Evolutionary conservation across 2,329 filamentous ascomycete species (phyloP).

Genomic region (Teratosphaeria epicoccoides): DNA sequence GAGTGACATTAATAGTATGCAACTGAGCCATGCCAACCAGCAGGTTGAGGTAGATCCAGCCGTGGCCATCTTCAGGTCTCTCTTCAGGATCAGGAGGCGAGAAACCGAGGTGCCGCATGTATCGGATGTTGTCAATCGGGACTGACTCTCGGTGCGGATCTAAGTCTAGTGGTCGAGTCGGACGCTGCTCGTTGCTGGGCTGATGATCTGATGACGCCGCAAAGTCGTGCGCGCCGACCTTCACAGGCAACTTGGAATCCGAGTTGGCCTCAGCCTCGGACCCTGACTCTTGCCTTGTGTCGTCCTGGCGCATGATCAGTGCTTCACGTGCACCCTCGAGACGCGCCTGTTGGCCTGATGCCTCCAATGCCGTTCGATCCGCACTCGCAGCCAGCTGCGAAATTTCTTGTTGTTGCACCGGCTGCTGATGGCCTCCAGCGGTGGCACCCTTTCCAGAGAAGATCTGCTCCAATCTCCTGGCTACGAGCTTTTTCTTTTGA

Average conservation of each 20-base stretch:
- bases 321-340: conserved; percentile 38
- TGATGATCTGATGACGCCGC: conserved; percentile 6
- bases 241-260: not conserved
- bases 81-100: conserved; percentile 46
- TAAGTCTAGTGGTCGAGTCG: conserved; percentile 64
- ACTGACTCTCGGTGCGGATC: conserved; percentile 68
- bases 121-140: conserved; percentile 67
- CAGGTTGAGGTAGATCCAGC: conserved; percentile 75
- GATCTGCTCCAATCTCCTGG: conserved; percentile 65
- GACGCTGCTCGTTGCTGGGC: conserved; percentile 52
- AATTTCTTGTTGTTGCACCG: conserved; percentile 47
- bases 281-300: conserved; percentile 6
- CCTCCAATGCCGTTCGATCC: conserved; percentile 33
- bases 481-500: conserved; percentile 66
- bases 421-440: conserved; percentile 37
- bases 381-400: conserved; percentile 43
- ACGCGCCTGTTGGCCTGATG: conserved; percentile 24
- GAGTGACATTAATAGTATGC: conserved; percentile 73
- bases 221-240: conserved; percentile 8
- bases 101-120: conserved; percentile 64
- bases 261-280: not conserved
- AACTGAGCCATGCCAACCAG: conserved; percentile 73
- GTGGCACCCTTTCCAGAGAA: conserved; percentile 59
- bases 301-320: conserved; percentile 31
- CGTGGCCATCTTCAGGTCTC: conserved; percentile 54